A percentile compares a stretch with the other conserved stretches of the same genome.
Evolutionary conservation across 202 grass and related monocot genomes (phyloP).

Genomic region (Setaria viridis): DNA sequence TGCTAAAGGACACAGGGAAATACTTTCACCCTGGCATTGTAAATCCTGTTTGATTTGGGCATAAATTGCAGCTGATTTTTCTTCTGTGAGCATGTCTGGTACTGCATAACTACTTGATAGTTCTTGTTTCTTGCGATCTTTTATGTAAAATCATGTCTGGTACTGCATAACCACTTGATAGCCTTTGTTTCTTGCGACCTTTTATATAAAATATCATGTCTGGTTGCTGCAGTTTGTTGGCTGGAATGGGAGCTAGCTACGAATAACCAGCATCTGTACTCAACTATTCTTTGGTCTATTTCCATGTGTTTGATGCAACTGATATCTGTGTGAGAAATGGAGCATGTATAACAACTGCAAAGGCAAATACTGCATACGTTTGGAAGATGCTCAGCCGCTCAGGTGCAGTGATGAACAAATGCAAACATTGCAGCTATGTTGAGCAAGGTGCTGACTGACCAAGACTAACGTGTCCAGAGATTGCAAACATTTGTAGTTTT

Average conservation of each 20-base stretch:
- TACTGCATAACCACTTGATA: not conserved
- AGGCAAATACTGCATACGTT: not conserved
- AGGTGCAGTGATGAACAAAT: not conserved
- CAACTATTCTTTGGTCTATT: not conserved
- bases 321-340: not conserved
- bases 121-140: not conserved
- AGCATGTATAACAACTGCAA: not conserved
- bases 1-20: not conserved
- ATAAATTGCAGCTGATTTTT: conserved; percentile 22
- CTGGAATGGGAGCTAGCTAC: not conserved
- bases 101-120: not conserved
- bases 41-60: conserved; percentile 15
- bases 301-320: not conserved
- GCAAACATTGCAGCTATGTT: not conserved
- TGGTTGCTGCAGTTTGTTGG: not conserved
- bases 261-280: too few relatives aligned
- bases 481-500: not conserved
- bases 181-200: not conserved
- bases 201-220: not conserved
- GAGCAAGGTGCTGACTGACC: not conserved
- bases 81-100: conserved; percentile 10
- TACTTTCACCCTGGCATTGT: conserved; percentile 22
- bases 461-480: not conserved
- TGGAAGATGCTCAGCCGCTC: not conserved
- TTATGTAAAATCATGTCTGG: not conserved